A percentile compares a stretch with the other conserved stretches of the same genome.
phyloP scores from a whole-genome alignment of 768 basidiomycete genomes.

The Cystofilobasidium bisporidii region DNA sequence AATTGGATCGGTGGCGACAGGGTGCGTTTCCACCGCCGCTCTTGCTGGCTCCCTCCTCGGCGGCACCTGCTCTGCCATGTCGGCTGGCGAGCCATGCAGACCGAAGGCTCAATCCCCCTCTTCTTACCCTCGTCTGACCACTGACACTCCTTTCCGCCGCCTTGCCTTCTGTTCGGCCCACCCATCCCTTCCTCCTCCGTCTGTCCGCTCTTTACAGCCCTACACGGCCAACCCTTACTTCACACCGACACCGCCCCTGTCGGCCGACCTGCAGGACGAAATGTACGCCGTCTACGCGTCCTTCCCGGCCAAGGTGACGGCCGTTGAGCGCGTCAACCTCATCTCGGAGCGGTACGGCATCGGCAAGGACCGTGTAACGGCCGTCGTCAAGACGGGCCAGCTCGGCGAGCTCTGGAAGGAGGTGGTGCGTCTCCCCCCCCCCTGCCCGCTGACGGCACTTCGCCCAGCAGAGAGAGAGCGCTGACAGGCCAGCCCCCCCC shows the following conservation, averaged over 20 bases:
- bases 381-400: constrained; percentile 27
- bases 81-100: no score
- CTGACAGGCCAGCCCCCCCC: background rate
- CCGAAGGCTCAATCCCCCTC: no score
- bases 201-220: constrained; percentile 8
- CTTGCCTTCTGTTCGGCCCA: background rate
- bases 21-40: constrained; percentile 9
- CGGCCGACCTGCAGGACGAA: constrained; percentile 25
- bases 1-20: constrained; percentile 27
- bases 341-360: constrained; percentile 19
- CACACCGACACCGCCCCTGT: constrained; percentile 20
- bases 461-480: no score
- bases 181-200: background rate
- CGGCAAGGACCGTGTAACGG: constrained; percentile 25
- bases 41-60: no score
- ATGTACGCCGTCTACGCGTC: constrained; percentile 22
- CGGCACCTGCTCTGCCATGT: no score
- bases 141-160: background rate
- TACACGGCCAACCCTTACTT: constrained; percentile 27
- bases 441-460: no score
- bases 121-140: no score
- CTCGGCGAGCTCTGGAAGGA: constrained; percentile 24
- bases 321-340: constrained; percentile 9
- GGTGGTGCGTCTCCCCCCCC: constrained; percentile 25
- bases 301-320: constrained; percentile 8